phyloP scores from a whole-genome alignment of 2,329 filamentous ascomycete species.

The Coleophoma eucalyptorum region DNA sequence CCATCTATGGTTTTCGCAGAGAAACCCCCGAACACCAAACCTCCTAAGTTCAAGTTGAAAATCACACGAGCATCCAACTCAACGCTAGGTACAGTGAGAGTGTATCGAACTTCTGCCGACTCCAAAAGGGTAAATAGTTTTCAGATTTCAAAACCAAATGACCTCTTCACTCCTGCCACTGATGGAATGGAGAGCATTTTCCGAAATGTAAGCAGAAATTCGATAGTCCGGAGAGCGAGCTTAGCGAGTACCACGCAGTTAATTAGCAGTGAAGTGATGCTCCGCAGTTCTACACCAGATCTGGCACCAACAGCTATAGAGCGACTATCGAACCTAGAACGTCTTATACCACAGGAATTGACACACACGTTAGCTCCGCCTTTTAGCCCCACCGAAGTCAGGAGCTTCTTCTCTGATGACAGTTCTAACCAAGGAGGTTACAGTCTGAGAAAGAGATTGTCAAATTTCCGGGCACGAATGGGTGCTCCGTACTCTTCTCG shows the following conservation, averaged over 20 bases:
- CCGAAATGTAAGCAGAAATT: constrained; percentile 20
- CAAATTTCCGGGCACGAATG: constrained; percentile 20
- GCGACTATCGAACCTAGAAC: background rate
- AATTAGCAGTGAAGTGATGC: too few species aligned
- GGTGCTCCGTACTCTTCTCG: constrained; percentile 18
- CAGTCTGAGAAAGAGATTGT: constrained; percentile 21
- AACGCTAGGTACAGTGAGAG: constrained; percentile 21
- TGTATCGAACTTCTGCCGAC: constrained; percentile 18
- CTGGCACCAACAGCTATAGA: background rate
- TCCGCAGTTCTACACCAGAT: too few species aligned
- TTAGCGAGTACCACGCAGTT: constrained; percentile 9
- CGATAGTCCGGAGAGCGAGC: constrained; percentile 20
- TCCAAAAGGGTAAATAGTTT: constrained; percentile 15
- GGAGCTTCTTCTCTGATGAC: constrained; percentile 33
- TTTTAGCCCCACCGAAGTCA: constrained; percentile 19
- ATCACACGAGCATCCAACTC: constrained; percentile 23
- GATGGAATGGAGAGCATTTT: constrained; percentile 24
- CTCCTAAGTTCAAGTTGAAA: constrained; percentile 23
- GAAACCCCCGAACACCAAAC: constrained; percentile 7
- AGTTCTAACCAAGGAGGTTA: constrained; percentile 25
- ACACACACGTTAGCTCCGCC: constrained; percentile 10
- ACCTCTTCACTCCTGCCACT: constrained; percentile 24
- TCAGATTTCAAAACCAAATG: constrained; percentile 21
- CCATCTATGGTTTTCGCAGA: constrained; percentile 2
- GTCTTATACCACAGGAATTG: background rate